Evolutionary conservation across 2,329 filamentous ascomycete species (phyloP).

Genomic region (Claviceps sp.): DNA sequence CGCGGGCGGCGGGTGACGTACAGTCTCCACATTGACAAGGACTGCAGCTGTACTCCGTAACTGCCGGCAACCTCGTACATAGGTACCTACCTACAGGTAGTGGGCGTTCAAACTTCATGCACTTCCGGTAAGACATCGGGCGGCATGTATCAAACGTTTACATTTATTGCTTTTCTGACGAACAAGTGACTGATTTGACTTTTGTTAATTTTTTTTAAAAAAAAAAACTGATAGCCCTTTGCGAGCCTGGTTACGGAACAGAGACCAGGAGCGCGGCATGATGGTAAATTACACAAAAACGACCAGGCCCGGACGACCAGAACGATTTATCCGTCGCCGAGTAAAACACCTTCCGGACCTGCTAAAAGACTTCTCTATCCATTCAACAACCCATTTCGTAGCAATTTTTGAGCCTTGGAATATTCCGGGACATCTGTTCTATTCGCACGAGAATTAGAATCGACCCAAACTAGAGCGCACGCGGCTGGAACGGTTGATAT

Average conservation of each 20-base stretch:
- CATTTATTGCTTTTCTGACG: not conserved
- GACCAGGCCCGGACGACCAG: not conserved
- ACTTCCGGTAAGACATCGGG: not conserved
- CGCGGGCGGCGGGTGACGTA: not conserved
- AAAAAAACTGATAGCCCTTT: not conserved
- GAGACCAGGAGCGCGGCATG: not conserved
- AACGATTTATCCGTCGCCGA: not conserved
- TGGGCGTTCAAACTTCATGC: not conserved
- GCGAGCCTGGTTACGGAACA: not conserved
- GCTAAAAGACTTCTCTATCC: not conserved
- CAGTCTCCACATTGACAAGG: not conserved
- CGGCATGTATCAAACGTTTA: not conserved
- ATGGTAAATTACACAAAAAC: not conserved
- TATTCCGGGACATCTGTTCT: constrained; percentile 2
- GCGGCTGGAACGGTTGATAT: not conserved
- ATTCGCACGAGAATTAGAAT: constrained; percentile 3
- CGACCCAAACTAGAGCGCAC: not conserved
- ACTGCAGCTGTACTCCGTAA: no score
- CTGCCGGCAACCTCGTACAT: no score
- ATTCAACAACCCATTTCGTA: constrained; percentile 3
- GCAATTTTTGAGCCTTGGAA: constrained; percentile 3
- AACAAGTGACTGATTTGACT: not conserved
- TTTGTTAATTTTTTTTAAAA: not conserved
- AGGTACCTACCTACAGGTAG: no score
- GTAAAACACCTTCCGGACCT: not conserved